phyloP scores from a whole-genome alignment of 257 asterid genomes.

The Scutellaria minor region DNA sequence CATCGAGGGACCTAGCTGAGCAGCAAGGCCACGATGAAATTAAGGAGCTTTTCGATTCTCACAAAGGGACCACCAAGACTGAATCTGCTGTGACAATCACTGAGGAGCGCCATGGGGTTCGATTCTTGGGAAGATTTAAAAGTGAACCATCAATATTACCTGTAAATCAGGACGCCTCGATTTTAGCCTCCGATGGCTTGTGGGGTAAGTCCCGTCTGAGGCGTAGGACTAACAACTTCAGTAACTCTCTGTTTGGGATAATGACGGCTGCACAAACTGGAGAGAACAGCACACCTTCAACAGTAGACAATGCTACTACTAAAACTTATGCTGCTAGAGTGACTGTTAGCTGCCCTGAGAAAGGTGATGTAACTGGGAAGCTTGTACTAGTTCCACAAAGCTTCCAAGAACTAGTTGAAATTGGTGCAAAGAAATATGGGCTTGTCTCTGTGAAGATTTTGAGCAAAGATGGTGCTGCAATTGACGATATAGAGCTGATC shows the following conservation, averaged over 20 bases:
- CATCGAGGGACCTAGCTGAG: conserved; percentile 54
- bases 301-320: conserved; percentile 33
- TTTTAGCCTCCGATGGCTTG: conserved; percentile 42
- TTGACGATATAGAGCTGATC: conserved; percentile 68
- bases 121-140: conserved; percentile 49
- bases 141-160: conserved; percentile 49
- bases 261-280: conserved; percentile 71
- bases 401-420: conserved; percentile 55
- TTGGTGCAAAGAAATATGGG: conserved; percentile 59
- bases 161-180: conserved; percentile 29
- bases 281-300: conserved; percentile 38
- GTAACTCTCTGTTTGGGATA: conserved; percentile 81
- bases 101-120: conserved; percentile 48
- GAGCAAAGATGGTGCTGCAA: conserved; percentile 63
- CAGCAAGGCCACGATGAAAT: conserved; percentile 63
- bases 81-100: conserved; percentile 35
- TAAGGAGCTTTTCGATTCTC: conserved; percentile 47
- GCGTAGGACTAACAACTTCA: conserved; percentile 59
- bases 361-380: conserved; percentile 62
- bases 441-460: conserved; percentile 47
- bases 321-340: conserved; percentile 52
- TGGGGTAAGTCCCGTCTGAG: conserved; percentile 59
- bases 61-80: conserved; percentile 28
- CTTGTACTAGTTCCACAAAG: conserved; percentile 65
- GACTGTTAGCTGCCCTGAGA: conserved; percentile 72